A percentile compares a stretch with the other conserved stretches of the same genome.
Evolutionary conservation across 495 filamentous ascomycete genomes (phyloP).

Genomic region (Pseudotulostoma volvatum): DNA sequence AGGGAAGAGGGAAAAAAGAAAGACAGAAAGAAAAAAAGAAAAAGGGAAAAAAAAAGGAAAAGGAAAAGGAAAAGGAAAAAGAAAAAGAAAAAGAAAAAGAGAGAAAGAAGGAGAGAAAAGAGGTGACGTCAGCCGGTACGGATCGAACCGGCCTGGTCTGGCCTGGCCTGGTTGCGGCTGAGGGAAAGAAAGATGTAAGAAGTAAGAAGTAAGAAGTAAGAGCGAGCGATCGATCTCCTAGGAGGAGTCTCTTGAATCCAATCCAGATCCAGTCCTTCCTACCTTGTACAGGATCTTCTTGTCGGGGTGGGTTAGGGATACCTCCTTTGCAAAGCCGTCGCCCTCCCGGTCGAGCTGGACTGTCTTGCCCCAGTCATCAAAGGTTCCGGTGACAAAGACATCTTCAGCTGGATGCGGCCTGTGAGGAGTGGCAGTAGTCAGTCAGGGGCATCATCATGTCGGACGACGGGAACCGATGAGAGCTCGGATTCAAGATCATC

Average conservation of each 20-base stretch:
- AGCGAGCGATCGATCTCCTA: too few species aligned
- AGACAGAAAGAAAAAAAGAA: not conserved
- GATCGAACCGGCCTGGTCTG: too few species aligned
- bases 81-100: not conserved
- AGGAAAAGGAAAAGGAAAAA: not conserved
- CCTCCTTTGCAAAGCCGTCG: constrained; percentile 57
- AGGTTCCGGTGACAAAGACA: constrained; percentile 90
- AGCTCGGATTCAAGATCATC: too few species aligned
- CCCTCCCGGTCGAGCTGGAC: constrained; percentile 61
- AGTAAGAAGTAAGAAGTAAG: too few species aligned
- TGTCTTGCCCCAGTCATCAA: constrained; percentile 83
- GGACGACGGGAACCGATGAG: too few species aligned
- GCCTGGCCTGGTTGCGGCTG: too few species aligned
- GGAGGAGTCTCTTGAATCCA: too few species aligned
- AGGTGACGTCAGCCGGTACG: not conserved
- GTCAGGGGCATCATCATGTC: too few species aligned
- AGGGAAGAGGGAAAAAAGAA: constrained; percentile 4
- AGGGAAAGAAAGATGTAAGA: too few species aligned
- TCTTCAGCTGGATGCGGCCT: too few species aligned
- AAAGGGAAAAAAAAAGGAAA: not conserved
- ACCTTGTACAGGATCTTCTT: constrained; percentile 76
- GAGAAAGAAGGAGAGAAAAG: not conserved
- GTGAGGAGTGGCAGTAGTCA: too few species aligned
- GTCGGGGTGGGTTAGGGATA: constrained; percentile 42
- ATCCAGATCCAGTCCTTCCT: too few species aligned